A percentile compares a stretch with the other conserved stretches of the same genome.
These are phyloP conservation scores for Hypoxylon fuscum DNA, from an alignment of 495 filamentous ascomycete genomes.

Conservation along the genomic window DNA sequence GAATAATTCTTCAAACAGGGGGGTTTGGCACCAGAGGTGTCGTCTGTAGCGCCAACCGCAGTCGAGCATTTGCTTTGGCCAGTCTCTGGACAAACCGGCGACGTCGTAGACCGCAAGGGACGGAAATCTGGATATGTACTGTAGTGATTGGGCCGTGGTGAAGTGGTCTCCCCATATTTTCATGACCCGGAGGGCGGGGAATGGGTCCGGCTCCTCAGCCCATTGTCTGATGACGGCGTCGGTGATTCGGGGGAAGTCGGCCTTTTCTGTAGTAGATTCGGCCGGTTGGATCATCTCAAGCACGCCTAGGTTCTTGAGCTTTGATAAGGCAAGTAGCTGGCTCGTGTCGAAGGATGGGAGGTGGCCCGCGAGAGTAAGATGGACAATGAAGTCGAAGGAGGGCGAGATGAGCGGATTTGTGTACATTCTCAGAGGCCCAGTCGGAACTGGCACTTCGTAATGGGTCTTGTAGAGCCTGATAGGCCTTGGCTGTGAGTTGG, in stretches of 20 bases:
- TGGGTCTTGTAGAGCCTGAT: conserved; percentile 3
- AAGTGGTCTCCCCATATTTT: conserved; percentile 30
- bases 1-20: no score
- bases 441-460: conserved; percentile 15
- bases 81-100: conserved; percentile 26
- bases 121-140: conserved; percentile 39
- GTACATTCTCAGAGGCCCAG: conserved; percentile 30
- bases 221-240: conserved; percentile 47
- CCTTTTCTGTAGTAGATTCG: background rate
- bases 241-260: conserved; percentile 19
- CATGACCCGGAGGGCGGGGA: conserved; percentile 44
- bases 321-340: conserved; percentile 41
- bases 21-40: no score
- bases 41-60: no score
- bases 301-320: conserved; percentile 44
- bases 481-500: background rate
- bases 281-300: conserved; percentile 42
- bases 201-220: conserved; percentile 33
- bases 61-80: no score
- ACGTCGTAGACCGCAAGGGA: conserved; percentile 38
- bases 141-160: conserved; percentile 34
- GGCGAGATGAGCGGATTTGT: conserved; percentile 28
- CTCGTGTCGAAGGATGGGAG: conserved; percentile 12
- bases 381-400: conserved; percentile 40
- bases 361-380: conserved; percentile 38